Evolutionary conservation across 2,329 filamentous ascomycete species (phyloP).

Genomic region (Ilyonectria mors-panacis): DNA sequence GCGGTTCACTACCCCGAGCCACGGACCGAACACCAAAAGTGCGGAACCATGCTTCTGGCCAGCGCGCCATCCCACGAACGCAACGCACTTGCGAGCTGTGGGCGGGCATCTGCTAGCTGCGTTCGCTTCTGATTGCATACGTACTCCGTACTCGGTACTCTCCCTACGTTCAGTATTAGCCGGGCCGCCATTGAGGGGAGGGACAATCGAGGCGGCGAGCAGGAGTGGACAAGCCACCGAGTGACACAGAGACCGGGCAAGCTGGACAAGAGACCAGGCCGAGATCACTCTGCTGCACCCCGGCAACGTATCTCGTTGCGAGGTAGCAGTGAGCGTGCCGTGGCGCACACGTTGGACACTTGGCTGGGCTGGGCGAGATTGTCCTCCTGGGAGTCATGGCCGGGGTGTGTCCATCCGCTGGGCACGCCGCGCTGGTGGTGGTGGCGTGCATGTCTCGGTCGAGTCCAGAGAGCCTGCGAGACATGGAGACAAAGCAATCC

Average conservation of each 20-base stretch:
- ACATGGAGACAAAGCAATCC: constrained; percentile 23
- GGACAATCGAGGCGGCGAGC: not conserved
- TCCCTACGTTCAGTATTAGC: constrained; percentile 17
- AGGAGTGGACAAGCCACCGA: constrained; percentile 15
- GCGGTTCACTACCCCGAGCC: constrained; percentile 4
- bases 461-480: constrained; percentile 19
- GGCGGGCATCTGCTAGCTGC: constrained; percentile 1
- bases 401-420: constrained; percentile 20
- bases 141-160: not conserved
- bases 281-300: not conserved
- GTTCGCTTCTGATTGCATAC: not conserved
- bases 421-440: constrained; percentile 8
- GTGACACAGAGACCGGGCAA: constrained; percentile 2
- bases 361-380: constrained; percentile 12
- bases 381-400: constrained; percentile 12
- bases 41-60: constrained; percentile 9
- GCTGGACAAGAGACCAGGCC: not conserved
- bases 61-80: not conserved
- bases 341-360: not conserved
- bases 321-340: constrained; percentile 4
- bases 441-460: constrained; percentile 31
- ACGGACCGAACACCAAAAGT: constrained; percentile 6
- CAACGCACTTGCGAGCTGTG: not conserved
- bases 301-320: not conserved
- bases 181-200: constrained; percentile 6